Evolutionary conservation across 2,329 filamentous ascomycete genomes (phyloP).

Genomic region (Penicillium brasilianum): DNA sequence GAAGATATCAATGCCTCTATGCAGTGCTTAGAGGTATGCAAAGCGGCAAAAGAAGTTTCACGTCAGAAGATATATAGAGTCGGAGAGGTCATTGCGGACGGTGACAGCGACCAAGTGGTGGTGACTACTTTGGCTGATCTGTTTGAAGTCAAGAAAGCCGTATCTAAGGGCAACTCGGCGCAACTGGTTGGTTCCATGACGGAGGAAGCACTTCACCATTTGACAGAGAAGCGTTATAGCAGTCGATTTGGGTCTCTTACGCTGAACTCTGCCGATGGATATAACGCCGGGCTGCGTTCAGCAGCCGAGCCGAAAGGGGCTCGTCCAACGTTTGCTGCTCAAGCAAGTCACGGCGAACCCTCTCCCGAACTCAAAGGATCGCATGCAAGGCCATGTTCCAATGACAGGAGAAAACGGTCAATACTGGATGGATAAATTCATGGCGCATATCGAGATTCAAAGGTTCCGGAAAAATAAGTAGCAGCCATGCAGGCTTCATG

Average conservation of each 20-base stretch:
- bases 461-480: neutral
- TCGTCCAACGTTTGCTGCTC: neutral
- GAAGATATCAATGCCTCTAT: too few species aligned
- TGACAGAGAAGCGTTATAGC: conserved; percentile 36
- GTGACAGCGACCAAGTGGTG: conserved; percentile 34
- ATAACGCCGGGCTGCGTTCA: neutral
- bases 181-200: conserved; percentile 47
- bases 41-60: too few species aligned
- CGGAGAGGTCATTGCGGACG: conserved; percentile 46
- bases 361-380: neutral
- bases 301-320: neutral
- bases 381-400: neutral
- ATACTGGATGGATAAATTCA: neutral
- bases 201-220: conserved; percentile 34
- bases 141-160: conserved; percentile 48
- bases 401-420: conserved; percentile 1
- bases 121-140: conserved; percentile 51
- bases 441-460: neutral
- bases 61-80: too few species aligned
- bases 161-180: conserved; percentile 41
- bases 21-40: too few species aligned
- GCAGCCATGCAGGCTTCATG: neutral
- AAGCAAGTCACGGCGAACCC: neutral
- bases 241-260: conserved; percentile 29
- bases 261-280: neutral